Evolutionary conservation across 495 filamentous ascomycete genomes (phyloP), one percentile per base, ranked within the genome.

Genomic region (Baudoinia panamericana): DNA sequence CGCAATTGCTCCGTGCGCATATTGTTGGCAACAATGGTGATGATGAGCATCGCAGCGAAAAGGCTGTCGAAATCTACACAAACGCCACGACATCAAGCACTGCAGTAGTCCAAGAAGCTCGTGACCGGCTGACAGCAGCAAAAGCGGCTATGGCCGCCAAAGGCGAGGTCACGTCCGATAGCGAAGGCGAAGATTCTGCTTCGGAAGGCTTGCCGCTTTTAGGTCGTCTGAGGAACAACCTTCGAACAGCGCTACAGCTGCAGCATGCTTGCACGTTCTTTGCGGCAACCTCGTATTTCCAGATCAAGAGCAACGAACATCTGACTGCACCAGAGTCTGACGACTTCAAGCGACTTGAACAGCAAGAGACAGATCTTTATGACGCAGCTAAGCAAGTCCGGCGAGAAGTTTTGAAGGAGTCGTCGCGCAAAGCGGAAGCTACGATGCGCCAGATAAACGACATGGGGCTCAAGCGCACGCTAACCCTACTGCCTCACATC

Each of bases 231-330:
- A 71, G 75, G 22, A 75, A 77, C 29, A 71, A 71, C 29, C 66
- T 96, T 1, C 71, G 84, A 13, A 59, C 61, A 26, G 73, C 84
- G 15, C 67, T 95, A 3, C 83, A 92, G 56, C 54, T 93, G 27
- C 72, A 87, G 46, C 88, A 95, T 51, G 73, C 76, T 43, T 84
- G 79, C 28, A 65, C 72, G 0, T 96, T 93, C 57, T 94, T 92
- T 56, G 74, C 76, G 13, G 84, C 75, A 20, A 93, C 85, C 46
- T 78, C 72, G 1, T 82, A 79, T 43, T 94, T 70, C 53, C 81
- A 93, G 54, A 76, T 90, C 33, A 93, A 90, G 51, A 65, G 66
- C 0, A 71, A 87, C 37, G 56, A 70, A 22, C 61, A 68, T n/a
- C 54, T 73, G 30, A 81, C 71, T 0, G 54, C 57, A 15, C 74